A percentile compares a stretch with the other conserved stretches of the same genome.
Conservation (phyloP, 352 stramenopile genomes). For the Phytophthora melonis region DNA sequence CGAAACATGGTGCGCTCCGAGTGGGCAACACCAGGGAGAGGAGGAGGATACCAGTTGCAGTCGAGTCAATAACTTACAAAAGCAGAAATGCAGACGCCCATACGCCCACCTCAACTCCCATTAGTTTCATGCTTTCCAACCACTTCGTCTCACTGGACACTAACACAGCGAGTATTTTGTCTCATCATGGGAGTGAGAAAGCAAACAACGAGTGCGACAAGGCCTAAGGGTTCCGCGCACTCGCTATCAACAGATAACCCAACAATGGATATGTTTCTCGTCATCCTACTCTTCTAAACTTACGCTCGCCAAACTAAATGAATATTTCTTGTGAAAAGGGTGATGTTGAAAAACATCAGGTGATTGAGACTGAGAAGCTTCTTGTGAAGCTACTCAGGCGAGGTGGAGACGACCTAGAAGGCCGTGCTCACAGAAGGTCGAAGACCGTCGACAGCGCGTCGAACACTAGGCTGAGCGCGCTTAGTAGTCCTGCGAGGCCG, state of each 20-base stretch:
- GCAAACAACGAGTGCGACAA: too few species aligned
- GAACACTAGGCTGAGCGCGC: conserved; percentile 89
- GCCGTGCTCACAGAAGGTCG: conserved; percentile 91
- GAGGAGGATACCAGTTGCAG: conserved; percentile 14
- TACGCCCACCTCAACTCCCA: background rate
- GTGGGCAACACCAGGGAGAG: conserved; percentile 32
- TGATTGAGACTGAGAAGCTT: conserved; percentile 29
- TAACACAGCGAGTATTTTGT: too few species aligned
- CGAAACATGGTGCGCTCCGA: conserved; percentile 46
- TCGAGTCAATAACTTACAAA: conserved; percentile 13
- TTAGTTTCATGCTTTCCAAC: too few species aligned
- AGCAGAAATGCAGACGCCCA: background rate
- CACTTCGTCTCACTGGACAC: too few species aligned
- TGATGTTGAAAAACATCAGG: conserved; percentile 59
- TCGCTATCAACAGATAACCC: too few species aligned
- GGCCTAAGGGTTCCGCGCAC: too few species aligned
- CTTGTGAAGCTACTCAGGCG: conserved; percentile 14
- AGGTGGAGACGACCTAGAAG: conserved; percentile 66
- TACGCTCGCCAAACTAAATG: background rate
- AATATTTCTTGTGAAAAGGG: conserved; percentile 41
- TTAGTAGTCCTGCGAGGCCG: conserved; percentile 71
- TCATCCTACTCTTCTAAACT: background rate
- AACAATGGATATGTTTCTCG: background rate
- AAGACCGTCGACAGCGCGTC: conserved; percentile 87
- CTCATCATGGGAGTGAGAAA: too few species aligned